Percentiles rank a stretch among this genome's conserved stretches.
Evolutionary conservation across 306 rosid genomes (phyloP).

Genomic region (Cyclanthera cordifolia): DNA sequence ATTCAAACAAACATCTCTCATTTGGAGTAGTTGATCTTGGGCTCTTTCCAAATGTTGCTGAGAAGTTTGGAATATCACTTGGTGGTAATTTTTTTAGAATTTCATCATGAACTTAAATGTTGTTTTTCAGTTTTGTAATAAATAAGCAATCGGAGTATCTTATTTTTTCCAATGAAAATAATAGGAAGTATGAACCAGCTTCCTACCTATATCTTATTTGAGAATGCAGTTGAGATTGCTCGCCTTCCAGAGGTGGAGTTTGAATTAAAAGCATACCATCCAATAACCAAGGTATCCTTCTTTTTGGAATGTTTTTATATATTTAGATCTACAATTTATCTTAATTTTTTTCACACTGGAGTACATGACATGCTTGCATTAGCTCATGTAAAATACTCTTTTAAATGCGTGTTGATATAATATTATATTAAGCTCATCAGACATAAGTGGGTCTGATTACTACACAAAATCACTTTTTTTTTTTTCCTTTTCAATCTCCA

Average conservation of each 20-base stretch:
- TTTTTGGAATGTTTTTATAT: neutral
- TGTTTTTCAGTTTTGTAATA: neutral
- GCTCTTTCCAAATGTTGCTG: conserved; percentile 87
- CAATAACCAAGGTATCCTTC: conserved; percentile 53
- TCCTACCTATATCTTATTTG: conserved; percentile 77
- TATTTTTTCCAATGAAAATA: neutral
- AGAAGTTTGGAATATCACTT: conserved; percentile 63
- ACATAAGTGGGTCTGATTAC: too few relatives aligned
- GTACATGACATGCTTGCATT: neutral
- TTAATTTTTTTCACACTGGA: neutral
- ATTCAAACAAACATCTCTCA: conserved; percentile 70
- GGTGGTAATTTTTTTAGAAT: conserved; percentile 34
- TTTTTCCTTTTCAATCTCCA: too few relatives aligned
- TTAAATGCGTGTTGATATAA: neutral
- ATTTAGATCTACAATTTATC: neutral
- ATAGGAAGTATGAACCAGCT: conserved; percentile 81
- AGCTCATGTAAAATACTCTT: neutral
- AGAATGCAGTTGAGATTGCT: conserved; percentile 59
- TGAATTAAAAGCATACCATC: conserved; percentile 41
- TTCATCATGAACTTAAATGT: conserved; percentile 1
- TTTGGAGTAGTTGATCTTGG: conserved; percentile 88
- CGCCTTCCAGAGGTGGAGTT: conserved; percentile 64
- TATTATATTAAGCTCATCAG: neutral
- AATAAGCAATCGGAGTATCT: neutral
- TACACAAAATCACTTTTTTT: too few relatives aligned